These are phyloP conservation scores for Fusarium nygamai DNA, from an alignment of 2,329 filamentous ascomycete genomes.

Conservation along the genomic window DNA sequence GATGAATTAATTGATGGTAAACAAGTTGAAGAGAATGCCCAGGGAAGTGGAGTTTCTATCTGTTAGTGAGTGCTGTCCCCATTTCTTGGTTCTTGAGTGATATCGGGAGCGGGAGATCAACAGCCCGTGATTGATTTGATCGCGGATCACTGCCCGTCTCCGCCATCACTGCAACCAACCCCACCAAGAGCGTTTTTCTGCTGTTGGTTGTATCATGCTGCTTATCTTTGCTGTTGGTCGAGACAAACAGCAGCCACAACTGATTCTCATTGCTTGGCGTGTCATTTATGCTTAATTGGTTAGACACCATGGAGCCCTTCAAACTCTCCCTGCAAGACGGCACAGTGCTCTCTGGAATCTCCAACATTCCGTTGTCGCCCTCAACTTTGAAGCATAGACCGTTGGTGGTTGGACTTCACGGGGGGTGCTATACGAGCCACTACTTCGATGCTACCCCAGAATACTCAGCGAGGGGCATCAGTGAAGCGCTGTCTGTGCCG, in stretches of 20 bases:
- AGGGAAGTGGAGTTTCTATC: background rate
- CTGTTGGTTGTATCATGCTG: background rate
- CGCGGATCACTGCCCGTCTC: background rate
- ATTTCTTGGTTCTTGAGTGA: background rate
- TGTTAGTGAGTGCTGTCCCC: background rate
- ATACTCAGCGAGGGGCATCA: conserved; percentile 19
- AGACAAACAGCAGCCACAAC: background rate
- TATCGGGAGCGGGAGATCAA: background rate
- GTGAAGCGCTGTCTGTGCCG: conserved; percentile 24
- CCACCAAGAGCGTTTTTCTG: background rate
- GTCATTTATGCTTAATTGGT: background rate
- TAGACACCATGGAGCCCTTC: conserved; percentile 23
- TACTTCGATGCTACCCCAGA: conserved; percentile 35
- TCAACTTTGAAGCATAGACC: conserved; percentile 17
- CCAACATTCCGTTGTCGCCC: conserved; percentile 19
- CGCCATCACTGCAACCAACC: background rate
- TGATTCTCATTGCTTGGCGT: background rate
- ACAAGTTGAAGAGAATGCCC: background rate
- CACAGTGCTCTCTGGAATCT: conserved; percentile 23
- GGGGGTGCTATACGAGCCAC: conserved; percentile 31
- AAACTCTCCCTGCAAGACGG: conserved; percentile 18
- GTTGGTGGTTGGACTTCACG: conserved; percentile 34
- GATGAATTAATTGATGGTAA: background rate
- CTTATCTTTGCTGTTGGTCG: background rate
- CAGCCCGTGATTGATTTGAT: background rate